Percentiles rank a stretch among this genome's conserved stretches.
phyloP scores from a whole-genome alignment of 1,139 yeast genomes.

The Hyphopichia fennica region DNA sequence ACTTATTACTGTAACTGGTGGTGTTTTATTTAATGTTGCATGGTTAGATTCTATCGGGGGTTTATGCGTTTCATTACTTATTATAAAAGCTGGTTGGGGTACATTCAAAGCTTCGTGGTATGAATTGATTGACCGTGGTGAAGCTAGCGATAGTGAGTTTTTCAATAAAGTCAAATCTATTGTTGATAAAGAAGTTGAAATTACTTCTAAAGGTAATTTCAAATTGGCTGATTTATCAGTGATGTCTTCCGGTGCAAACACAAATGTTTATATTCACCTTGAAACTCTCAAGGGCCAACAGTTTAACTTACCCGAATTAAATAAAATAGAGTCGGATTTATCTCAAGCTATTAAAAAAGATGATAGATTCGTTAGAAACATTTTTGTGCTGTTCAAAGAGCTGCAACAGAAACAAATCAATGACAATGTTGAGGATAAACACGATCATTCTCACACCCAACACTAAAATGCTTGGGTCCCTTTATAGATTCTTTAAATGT shows the following conservation, averaged over 20 bases:
- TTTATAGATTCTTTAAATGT: too few relatives aligned
- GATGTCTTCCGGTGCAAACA: constrained; percentile 73
- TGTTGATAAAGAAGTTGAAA: constrained; percentile 19
- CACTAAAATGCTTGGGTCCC: not conserved
- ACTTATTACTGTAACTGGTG: constrained; percentile 80
- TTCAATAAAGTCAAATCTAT: constrained; percentile 27
- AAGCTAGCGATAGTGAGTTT: constrained; percentile 27
- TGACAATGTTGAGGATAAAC: not conserved
- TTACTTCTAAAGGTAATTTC: constrained; percentile 17
- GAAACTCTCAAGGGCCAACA: constrained; percentile 13
- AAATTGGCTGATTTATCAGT: constrained; percentile 51
- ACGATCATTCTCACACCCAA: constrained; percentile 5
- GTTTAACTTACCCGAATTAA: constrained; percentile 26
- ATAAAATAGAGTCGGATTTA: constrained; percentile 26
- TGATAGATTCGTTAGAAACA: constrained; percentile 37
- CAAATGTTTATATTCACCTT: constrained; percentile 34
- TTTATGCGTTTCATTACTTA: constrained; percentile 72
- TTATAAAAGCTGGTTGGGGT: constrained; percentile 80
- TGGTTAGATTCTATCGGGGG: constrained; percentile 96
- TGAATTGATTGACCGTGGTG: constrained; percentile 71
- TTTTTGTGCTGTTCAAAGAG: constrained; percentile 22
- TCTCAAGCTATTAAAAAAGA: constrained; percentile 23
- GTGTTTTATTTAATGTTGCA: constrained; percentile 69
- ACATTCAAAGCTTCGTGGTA: constrained; percentile 68
- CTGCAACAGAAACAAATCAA: constrained; percentile 1